A percentile compares a stretch with the other conserved stretches of the same genome.
Evolutionary conservation across 176 grass and related monocot genomes (phyloP).

Genomic region (Aegilops umbellulata): DNA sequence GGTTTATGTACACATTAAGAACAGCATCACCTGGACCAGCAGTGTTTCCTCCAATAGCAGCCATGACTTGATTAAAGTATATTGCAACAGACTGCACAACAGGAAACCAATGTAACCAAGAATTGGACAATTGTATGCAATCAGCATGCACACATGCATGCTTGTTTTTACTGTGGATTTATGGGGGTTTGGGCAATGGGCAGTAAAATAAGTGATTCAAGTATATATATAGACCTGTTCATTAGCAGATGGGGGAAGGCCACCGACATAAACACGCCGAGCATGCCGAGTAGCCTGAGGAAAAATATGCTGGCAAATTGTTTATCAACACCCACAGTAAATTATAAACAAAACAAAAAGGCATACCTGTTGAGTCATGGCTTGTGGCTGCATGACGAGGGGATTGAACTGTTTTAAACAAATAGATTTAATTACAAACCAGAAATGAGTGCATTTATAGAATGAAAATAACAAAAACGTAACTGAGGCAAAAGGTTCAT

Average conservation of each 20-base stretch:
- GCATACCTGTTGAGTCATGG: conserved; percentile 93
- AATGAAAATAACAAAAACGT: not conserved
- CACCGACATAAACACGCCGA: conserved; percentile 94
- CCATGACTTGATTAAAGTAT: conserved; percentile 98
- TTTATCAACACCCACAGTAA: conserved; percentile 9
- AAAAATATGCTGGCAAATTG: conserved; percentile 29
- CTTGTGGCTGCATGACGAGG: conserved; percentile 89
- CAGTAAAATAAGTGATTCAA: not conserved
- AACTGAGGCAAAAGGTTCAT: not conserved
- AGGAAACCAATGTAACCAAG: not conserved
- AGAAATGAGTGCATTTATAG: not conserved
- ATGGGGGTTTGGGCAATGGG: not conserved
- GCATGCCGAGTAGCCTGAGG: conserved; percentile 86
- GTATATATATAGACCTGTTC: conserved; percentile 69
- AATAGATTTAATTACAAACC: not conserved
- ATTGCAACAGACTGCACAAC: conserved; percentile 80
- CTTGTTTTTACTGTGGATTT: not conserved
- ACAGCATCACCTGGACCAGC: conserved; percentile 99
- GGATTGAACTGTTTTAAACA: conserved; percentile 46
- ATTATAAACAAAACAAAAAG: conserved; percentile 11
- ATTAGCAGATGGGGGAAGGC: conserved; percentile 93
- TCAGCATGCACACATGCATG: not conserved
- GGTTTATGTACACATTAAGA: conserved; percentile 99
- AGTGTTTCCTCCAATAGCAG: conserved; percentile 96
- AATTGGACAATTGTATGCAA: not conserved